These are phyloP conservation scores for Hypomontagnella monticulosa DNA, from an alignment of 495 filamentous ascomycete genomes.

Conservation along the genomic window DNA sequence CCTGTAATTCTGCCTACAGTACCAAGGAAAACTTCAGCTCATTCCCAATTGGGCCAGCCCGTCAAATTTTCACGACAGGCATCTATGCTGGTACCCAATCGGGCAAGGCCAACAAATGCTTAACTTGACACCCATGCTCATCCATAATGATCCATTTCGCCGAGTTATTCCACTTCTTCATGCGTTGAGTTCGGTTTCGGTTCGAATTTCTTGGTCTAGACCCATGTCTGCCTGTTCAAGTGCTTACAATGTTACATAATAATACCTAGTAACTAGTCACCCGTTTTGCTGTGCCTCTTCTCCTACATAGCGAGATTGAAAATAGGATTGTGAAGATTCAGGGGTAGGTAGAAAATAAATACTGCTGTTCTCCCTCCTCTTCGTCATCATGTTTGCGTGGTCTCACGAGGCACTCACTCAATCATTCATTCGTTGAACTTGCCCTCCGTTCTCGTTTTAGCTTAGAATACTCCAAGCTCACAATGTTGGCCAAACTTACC, in stretches of 20 bases:
- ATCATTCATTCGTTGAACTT: neutral
- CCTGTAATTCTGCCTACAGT: conserved; percentile 18
- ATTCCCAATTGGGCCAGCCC: conserved; percentile 11
- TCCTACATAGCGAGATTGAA: neutral
- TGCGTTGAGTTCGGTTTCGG: conserved; percentile 18
- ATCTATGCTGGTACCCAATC: conserved; percentile 20
- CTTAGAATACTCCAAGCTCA: neutral
- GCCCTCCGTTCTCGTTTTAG: neutral
- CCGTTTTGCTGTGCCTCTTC: conserved; percentile 4
- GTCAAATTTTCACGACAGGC: conserved; percentile 11
- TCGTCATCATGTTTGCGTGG: neutral
- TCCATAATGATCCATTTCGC: conserved; percentile 11
- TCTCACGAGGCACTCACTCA: neutral
- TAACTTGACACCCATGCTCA: conserved; percentile 14
- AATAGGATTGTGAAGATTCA: conserved; percentile 7
- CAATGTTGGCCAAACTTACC: conserved; percentile 31
- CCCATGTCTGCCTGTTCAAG: neutral
- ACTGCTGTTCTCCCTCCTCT: neutral
- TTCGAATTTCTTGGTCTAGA: neutral
- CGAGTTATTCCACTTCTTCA: conserved; percentile 24
- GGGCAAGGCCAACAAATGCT: conserved; percentile 10
- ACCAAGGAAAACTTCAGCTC: neutral
- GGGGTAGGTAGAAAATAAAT: conserved; percentile 24
- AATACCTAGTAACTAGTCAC: neutral
- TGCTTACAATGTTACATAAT: neutral